Base-by-base conservation (phyloP, 345 rosid species). In the Cochlearia excelsa region DNA sequence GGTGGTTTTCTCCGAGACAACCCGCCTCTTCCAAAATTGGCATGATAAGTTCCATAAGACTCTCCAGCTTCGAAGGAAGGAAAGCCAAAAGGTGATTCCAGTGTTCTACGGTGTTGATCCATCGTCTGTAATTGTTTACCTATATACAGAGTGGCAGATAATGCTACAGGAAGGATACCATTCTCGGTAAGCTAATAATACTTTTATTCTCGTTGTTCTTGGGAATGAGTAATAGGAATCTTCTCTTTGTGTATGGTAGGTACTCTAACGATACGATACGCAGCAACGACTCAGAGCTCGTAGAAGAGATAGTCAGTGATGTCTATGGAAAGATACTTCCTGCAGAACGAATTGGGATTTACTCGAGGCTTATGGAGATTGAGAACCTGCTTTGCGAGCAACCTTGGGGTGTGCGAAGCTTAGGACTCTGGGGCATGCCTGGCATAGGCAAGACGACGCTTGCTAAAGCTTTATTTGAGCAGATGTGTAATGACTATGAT, bases 231-330 rank as follows among this genome's bases (percentile, higher is more conserved):
- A 33, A n/a, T n/a, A n/a, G n/a, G n/a, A n/a, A n/a, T n/a, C n/a
- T n/a, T n/a, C n/a, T n/a, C n/a, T n/a, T n/a, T n/a, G n/a, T n/a
- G n/a, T n/a, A n/a, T n/a, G n/a, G n/a, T n/a, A n/a, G n/a, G n/a
- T n/a, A 33, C 30, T n/a, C 23, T 8, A 6, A 2, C 47, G 11
- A 4, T 30, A 41, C 0, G 50, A 9, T 40, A 40, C 41, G 3
- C 29, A 46, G 10, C n/a, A n/a, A n/a, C 0, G 64, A 57, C 26
- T 66, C 52, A 8, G 59, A 52, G 7, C 37, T 52, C 0, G 52
- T 63, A 16, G 59, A 63, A 52, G 45, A 33, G 38, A n/a, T 63
- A 0, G 68, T 63, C 1, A 4, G 0, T 23, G 51, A 44, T 2
- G 23, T 63, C 6, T 4, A n/a, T 44, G 35, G 6, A 0, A 34